Evolutionary conservation across 2,329 filamentous ascomycete genomes (phyloP).

Genomic region (Periconia macrospinosa): DNA sequence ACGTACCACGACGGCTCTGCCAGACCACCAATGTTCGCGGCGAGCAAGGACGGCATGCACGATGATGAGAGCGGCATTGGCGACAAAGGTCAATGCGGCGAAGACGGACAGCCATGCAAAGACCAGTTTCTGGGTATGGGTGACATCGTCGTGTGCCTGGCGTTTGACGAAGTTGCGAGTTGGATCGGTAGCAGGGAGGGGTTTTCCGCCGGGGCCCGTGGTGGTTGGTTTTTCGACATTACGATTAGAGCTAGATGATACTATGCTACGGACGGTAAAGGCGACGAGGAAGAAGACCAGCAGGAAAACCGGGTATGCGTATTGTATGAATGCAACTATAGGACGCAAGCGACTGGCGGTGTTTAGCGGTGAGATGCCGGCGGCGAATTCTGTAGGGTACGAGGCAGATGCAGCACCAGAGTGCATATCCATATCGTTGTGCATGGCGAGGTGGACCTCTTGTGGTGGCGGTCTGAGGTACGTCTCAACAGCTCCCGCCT

Average conservation of each 20-base stretch:
- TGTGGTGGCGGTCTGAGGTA: too few species aligned
- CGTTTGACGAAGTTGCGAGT: conserved; percentile 49
- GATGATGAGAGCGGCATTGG: conserved; percentile 73
- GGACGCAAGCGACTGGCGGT: conserved; percentile 21
- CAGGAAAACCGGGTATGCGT: conserved; percentile 65
- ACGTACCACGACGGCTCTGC: conserved; percentile 74
- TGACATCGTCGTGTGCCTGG: conserved; percentile 59
- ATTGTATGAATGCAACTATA: conserved; percentile 50
- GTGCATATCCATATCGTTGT: not conserved
- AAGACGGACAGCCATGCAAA: conserved; percentile 75
- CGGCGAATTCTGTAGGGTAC: conserved; percentile 14
- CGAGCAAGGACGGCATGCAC: conserved; percentile 70
- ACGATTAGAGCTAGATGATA: conserved; percentile 51
- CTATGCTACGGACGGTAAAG: conserved; percentile 64
- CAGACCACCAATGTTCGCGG: conserved; percentile 77
- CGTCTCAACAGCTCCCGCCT: not conserved
- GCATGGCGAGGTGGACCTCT: not conserved
- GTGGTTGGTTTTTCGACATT: conserved; percentile 52
- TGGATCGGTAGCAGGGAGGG: conserved; percentile 68
- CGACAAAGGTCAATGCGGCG: conserved; percentile 75
- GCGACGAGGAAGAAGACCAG: conserved; percentile 65
- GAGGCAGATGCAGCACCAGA: conserved; percentile 16
- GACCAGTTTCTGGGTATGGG: conserved; percentile 66
- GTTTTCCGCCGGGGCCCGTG: conserved; percentile 85
- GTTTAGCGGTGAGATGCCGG: conserved; percentile 18